Conservation (phyloP, 2,329 filamentous ascomycete genomes). For the Pseudogymnoascus pannorum region DNA sequence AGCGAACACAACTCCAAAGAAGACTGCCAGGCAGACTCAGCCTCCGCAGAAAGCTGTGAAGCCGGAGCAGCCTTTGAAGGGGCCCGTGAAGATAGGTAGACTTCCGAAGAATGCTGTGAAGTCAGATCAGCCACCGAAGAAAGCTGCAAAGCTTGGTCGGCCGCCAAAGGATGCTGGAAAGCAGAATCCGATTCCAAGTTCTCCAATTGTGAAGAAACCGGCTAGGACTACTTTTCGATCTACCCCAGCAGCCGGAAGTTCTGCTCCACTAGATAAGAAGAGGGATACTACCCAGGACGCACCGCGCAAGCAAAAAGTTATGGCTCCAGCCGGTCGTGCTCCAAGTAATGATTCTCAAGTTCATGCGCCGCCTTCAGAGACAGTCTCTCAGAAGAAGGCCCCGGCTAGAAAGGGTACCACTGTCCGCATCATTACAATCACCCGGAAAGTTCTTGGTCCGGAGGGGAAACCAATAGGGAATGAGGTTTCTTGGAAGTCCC, state of each 20-base stretch:
- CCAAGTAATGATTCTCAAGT: neutral
- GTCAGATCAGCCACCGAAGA: neutral
- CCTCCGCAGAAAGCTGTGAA: neutral
- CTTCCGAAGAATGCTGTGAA: neutral
- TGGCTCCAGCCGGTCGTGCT: neutral
- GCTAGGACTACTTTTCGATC: neutral
- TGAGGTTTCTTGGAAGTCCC: neutral
- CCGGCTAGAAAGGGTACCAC: neutral
- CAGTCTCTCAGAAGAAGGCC: neutral
- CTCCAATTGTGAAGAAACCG: neutral
- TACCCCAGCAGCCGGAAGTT: neutral
- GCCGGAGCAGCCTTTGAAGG: neutral
- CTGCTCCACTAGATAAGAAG: neutral
- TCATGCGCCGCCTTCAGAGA: neutral
- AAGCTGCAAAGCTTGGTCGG: neutral
- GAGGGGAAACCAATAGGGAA: neutral
- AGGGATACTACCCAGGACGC: neutral
- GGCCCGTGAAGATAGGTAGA: neutral
- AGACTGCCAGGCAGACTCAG: neutral
- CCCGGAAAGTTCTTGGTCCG: neutral
- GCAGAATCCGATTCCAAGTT: neutral
- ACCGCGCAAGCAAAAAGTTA: slow-evolving; percentile 1
- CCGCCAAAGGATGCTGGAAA: neutral
- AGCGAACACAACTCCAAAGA: neutral
- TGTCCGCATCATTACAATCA: neutral